Conservation (phyloP, 495 filamentous ascomycete species). For the Lophium mytilinum region DNA sequence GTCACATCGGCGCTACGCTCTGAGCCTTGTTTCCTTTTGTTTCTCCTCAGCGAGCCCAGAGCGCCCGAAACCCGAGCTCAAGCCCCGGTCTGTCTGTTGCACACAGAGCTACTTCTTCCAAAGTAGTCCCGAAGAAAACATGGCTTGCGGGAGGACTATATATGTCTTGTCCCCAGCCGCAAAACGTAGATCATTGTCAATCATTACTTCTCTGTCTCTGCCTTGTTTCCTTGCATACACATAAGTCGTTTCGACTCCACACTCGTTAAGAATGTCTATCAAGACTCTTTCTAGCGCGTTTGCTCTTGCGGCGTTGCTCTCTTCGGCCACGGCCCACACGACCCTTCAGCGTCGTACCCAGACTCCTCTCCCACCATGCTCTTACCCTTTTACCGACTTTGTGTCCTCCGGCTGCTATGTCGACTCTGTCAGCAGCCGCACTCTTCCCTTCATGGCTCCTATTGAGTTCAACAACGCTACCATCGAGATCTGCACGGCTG, state of each 20-base stretch:
- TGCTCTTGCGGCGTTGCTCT: not conserved
- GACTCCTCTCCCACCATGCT: constrained; percentile 17
- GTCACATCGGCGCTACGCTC: too few relatives aligned
- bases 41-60: too few relatives aligned
- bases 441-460: constrained; percentile 37
- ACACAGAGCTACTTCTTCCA: too few relatives aligned
- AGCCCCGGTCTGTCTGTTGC: too few relatives aligned
- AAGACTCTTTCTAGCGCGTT: not conserved
- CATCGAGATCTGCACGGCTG: constrained; percentile 43
- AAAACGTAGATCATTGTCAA: too few relatives aligned
- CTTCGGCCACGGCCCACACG: not conserved
- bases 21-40: too few relatives aligned
- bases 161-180: too few relatives aligned
- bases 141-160: too few relatives aligned
- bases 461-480: constrained; percentile 39
- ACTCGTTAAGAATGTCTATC: not conserved
- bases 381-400: constrained; percentile 41
- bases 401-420: constrained; percentile 49
- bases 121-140: too few relatives aligned
- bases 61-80: too few relatives aligned
- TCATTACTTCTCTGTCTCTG: too few relatives aligned
- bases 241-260: not conserved
- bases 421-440: constrained; percentile 24
- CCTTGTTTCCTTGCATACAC: too few relatives aligned
- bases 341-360: not conserved